A percentile compares a stretch with the other conserved stretches of the same genome.
Evolutionary conservation across 495 filamentous ascomycete genomes (phyloP).

Genomic region (Penicillium nucicola): DNA sequence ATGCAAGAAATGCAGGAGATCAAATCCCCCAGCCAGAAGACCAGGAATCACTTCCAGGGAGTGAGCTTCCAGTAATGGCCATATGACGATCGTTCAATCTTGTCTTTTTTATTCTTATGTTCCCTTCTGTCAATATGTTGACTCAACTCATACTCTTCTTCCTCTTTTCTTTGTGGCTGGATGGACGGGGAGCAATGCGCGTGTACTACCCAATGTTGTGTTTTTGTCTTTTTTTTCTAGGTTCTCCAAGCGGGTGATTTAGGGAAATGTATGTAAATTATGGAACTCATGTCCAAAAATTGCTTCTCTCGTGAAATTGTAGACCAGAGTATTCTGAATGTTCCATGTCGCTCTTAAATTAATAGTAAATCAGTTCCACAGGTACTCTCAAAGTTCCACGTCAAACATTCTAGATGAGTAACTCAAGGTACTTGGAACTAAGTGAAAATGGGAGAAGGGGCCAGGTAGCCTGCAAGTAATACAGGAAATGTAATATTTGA

Average conservation of each 20-base stretch:
- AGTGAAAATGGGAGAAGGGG: too few relatives aligned
- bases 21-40: constrained; percentile 38
- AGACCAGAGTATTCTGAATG: too few relatives aligned
- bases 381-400: too few relatives aligned
- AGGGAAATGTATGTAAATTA: constrained; percentile 8
- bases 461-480: too few relatives aligned
- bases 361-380: too few relatives aligned
- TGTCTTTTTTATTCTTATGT: constrained; percentile 6
- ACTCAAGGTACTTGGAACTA: too few relatives aligned
- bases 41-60: constrained; percentile 31
- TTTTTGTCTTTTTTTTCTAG: neutral
- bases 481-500: too few relatives aligned
- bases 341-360: too few relatives aligned
- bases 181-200: constrained; percentile 7
- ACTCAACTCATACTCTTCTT: constrained; percentile 5
- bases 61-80: constrained; percentile 17
- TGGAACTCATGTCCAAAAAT: neutral
- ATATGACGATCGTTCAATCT: neutral
- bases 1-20: constrained; percentile 68
- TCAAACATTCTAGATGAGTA: too few relatives aligned
- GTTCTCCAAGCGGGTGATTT: neutral
- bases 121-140: constrained; percentile 11
- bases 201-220: neutral
- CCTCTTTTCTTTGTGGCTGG: constrained; percentile 6
- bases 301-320: neutral